Conservation (phyloP, 1,139 yeast genomes). For the Candida tropicalis region DNA sequence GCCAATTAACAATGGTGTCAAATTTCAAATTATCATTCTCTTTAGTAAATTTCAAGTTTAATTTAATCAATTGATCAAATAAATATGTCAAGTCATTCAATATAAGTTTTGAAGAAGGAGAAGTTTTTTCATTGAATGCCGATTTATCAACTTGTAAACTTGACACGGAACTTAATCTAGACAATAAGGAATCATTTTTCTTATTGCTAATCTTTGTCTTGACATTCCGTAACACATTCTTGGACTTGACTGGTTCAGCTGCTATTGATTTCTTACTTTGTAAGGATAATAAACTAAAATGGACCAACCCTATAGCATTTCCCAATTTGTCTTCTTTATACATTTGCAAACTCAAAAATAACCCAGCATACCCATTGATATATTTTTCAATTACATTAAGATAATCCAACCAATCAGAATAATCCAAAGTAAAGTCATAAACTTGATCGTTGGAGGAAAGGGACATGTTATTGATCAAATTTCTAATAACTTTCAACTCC, state of each 20-base stretch:
- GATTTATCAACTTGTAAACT: conserved; percentile 40
- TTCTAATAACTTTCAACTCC: conserved; percentile 29
- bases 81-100: conserved; percentile 41
- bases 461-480: conserved; percentile 20
- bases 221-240: conserved; percentile 20
- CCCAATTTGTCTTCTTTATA: conserved; percentile 46
- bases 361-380: conserved; percentile 44
- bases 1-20: conserved; percentile 41
- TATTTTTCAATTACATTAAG: conserved; percentile 36
- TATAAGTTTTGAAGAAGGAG: conserved; percentile 31
- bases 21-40: conserved; percentile 46
- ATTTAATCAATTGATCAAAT: conserved; percentile 41
- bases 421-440: conserved; percentile 17
- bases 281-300: conserved; percentile 39
- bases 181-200: conserved; percentile 35
- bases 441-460: not conserved
- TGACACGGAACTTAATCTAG: conserved; percentile 39
- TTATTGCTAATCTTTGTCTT: conserved; percentile 29
- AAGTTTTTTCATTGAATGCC: conserved; percentile 29
- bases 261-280: conserved; percentile 36
- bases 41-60: conserved; percentile 43
- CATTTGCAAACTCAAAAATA: conserved; percentile 44
- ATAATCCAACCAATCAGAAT: conserved; percentile 37
- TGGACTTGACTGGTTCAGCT: conserved; percentile 10
- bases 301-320: conserved; percentile 45